phyloP scores from a whole-genome alignment of 768 basidiomycete species.

The Lactarius hatsudake region DNA sequence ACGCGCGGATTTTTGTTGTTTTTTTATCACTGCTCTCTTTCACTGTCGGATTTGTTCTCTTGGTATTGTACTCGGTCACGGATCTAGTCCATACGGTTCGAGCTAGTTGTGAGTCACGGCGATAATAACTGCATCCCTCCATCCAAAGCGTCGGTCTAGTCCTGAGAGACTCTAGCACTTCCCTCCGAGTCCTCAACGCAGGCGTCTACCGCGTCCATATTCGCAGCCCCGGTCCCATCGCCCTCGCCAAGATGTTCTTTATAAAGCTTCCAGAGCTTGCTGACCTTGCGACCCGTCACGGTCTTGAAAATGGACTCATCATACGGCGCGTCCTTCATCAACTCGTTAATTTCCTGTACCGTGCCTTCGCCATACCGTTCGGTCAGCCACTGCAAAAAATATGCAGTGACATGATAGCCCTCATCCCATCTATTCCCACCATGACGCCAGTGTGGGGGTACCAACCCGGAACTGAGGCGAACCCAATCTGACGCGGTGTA shows the following conservation, averaged over 20 bases:
- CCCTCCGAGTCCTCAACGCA: not conserved
- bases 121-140: not conserved
- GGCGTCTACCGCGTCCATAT: not conserved
- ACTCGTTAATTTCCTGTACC: conserved; percentile 55
- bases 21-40: conserved; percentile 8
- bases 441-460: conserved; percentile 69
- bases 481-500: conserved; percentile 55
- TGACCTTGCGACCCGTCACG: conserved; percentile 50
- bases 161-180: not conserved
- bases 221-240: not conserved
- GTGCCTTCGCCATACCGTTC: conserved; percentile 50
- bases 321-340: conserved; percentile 49
- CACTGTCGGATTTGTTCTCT: conserved; percentile 7
- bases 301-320: conserved; percentile 51
- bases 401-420: conserved; percentile 72
- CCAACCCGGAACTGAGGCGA: conserved; percentile 54
- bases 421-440: conserved; percentile 62
- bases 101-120: conserved; percentile 7
- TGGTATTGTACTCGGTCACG: conserved; percentile 19
- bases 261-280: conserved; percentile 59
- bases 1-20: not conserved
- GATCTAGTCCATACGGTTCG: conserved; percentile 18
- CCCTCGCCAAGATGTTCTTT: conserved; percentile 39
- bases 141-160: not conserved
- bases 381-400: conserved; percentile 71